A percentile compares a stretch with the other conserved stretches of the same genome.
These are phyloP conservation scores for Colletotrichum liaoningense DNA, from an alignment of 2,329 filamentous ascomycete genomes.

Conservation along the genomic window DNA sequence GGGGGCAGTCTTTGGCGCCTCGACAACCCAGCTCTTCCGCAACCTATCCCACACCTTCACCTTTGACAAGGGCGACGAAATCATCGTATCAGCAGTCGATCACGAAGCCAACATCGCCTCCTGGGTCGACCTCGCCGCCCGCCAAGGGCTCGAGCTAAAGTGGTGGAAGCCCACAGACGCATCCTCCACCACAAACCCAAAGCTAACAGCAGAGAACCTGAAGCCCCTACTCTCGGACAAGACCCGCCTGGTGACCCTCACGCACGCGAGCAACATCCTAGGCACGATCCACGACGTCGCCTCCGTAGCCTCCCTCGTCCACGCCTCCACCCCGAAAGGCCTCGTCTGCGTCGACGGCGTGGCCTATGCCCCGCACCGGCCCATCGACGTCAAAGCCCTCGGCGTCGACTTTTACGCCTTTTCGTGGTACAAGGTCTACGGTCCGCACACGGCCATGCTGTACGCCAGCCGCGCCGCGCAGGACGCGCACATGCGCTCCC, in stretches of 20 bases:
- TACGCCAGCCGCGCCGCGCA: conserved; percentile 72
- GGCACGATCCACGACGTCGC: conserved; percentile 76
- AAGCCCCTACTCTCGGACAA: conserved; percentile 68
- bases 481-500: conserved; percentile 59
- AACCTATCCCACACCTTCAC: conserved; percentile 71
- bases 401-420: conserved; percentile 84
- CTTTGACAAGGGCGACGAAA: conserved; percentile 69
- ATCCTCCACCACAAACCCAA: conserved; percentile 59
- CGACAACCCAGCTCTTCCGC: conserved; percentile 81
- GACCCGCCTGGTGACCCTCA: conserved; percentile 78
- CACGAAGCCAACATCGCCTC: conserved; percentile 83
- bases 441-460: conserved; percentile 78
- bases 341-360: conserved; percentile 81
- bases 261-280: conserved; percentile 79
- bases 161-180: conserved; percentile 71
- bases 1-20: conserved; percentile 74
- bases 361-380: conserved; percentile 79
- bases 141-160: conserved; percentile 70
- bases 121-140: conserved; percentile 76
- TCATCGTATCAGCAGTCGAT: conserved; percentile 78
- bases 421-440: conserved; percentile 86
- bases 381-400: conserved; percentile 74
- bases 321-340: conserved; percentile 60
- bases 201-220: conserved; percentile 68
- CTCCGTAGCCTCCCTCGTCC: conserved; percentile 65